These are phyloP conservation scores for Ramalina intermedia DNA, from an alignment of 495 filamentous ascomycete species.

Conservation along the genomic window DNA sequence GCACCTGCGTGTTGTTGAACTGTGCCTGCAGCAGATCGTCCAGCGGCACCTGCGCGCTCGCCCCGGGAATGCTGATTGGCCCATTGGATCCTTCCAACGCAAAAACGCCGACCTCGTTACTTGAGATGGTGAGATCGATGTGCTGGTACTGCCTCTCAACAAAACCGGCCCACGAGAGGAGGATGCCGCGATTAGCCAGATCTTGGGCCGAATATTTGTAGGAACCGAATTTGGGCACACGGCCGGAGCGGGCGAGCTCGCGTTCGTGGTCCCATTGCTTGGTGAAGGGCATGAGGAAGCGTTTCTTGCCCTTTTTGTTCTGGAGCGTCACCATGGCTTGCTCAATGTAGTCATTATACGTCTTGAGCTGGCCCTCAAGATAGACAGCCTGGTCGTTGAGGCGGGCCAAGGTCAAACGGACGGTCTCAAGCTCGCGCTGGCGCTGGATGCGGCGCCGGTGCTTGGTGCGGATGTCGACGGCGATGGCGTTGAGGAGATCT, in stretches of 20 bases:
- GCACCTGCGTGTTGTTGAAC: conserved; percentile 89
- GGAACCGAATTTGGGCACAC: conserved; percentile 89
- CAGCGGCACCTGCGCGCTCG: conserved; percentile 75
- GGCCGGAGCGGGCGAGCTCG: conserved; percentile 78
- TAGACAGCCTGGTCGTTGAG: conserved; percentile 85
- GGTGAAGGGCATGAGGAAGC: conserved; percentile 91
- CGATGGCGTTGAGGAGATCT: conserved; percentile 91
- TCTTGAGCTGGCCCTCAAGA: conserved; percentile 87
- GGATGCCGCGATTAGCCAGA: conserved; percentile 81
- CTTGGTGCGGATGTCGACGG: conserved; percentile 92
- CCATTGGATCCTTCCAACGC: conserved; percentile 81
- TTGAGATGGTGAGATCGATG: conserved; percentile 84
- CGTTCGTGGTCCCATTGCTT: conserved; percentile 98
- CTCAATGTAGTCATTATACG: conserved; percentile 98
- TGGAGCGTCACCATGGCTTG: conserved; percentile 98
- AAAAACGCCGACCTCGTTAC: conserved; percentile 91
- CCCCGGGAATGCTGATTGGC: conserved; percentile 91
- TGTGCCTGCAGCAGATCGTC: conserved; percentile 93
- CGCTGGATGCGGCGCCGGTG: conserved; percentile 82
- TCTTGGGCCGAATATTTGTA: conserved; percentile 91
- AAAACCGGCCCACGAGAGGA: conserved; percentile 78
- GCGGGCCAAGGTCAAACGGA: conserved; percentile 66
- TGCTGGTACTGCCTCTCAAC: conserved; percentile 76
- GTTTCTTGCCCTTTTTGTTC: conserved; percentile 90
- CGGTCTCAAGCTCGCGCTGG: conserved; percentile 77